Base-by-base conservation (phyloP, 2,329 filamentous ascomycete species). In the Botrytis hyacinthi region DNA sequence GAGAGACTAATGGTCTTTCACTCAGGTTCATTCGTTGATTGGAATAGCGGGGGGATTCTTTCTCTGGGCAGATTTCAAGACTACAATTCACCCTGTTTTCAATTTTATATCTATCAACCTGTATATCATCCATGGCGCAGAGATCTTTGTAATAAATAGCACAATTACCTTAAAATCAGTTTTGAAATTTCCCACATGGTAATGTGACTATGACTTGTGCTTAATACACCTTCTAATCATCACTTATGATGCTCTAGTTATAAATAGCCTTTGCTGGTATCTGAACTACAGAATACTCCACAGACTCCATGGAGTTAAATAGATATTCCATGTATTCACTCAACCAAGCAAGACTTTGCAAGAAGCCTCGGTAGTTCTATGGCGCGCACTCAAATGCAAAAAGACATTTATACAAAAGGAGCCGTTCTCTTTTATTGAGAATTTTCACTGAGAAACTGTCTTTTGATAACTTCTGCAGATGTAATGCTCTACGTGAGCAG, bases 221-320 rank as follows among this genome's bases (percentile, higher is more conserved):
- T 3, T 18, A 54, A 3, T 14, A 29, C 51, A 29, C 6, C 14
- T 4, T 54, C n/a, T 10, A 54, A 29, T 29, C 6, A 8, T 29
- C 4, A 9, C 51, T 29, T 8, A 0, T 29, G 1, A 29, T 9
- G 2, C 51, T 29, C 6, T 7, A 54, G 51, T 54, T 18, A 7
- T 0, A 14, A 18, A 9, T 16, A 8, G 1, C 1, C 10, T 18
- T 18, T 18, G 1, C 1, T 29, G 5, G 6, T 54, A 54, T 8
- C n/a, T 18, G 14, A 29, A 54, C 6, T 9, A 29, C 2, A 3
- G 18, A 29, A 18, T 4, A 0, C 14, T 18, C n/a, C 18, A 29
- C 18, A 29, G n/a, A 8, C 6, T 29, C 51, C n/a, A 8, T 16
- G 18, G n/a, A 29, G 4, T 18, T 1, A 0, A n/a, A n/a, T 51